These are phyloP conservation scores for Scorias spongiosa DNA, from an alignment of 2,329 filamentous ascomycete species.

Conservation along the genomic window DNA sequence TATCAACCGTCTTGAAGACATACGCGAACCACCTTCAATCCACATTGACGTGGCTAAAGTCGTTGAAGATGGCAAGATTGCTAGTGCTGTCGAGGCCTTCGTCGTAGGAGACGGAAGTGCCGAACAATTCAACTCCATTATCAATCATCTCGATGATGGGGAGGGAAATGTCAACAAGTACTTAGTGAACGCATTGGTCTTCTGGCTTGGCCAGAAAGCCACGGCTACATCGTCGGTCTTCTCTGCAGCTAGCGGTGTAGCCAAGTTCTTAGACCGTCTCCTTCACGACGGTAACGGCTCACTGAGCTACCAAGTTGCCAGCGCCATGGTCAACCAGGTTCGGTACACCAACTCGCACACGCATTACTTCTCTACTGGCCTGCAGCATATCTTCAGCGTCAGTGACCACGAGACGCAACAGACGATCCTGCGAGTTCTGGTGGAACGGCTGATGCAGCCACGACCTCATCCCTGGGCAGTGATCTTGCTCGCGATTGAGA, in stretches of 20 bases:
- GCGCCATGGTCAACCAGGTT: slow-evolving; percentile 78
- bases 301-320: slow-evolving; percentile 69
- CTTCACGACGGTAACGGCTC: slow-evolving; percentile 61
- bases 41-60: slow-evolving; percentile 45
- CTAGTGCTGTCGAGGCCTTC: slow-evolving; percentile 36
- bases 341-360: slow-evolving; percentile 82
- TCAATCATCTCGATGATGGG: slow-evolving; percentile 52
- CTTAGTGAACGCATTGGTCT: slow-evolving; percentile 67
- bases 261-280: slow-evolving; percentile 59
- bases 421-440: slow-evolving; percentile 73
- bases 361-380: slow-evolving; percentile 76
- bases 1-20: slow-evolving; percentile 61
- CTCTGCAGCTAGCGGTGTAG: slow-evolving; percentile 48
- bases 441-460: slow-evolving; percentile 76
- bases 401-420: slow-evolving; percentile 64
- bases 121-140: slow-evolving; percentile 62
- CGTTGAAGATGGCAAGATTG: slow-evolving; percentile 36
- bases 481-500: slow-evolving; percentile 72
- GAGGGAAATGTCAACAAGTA: slow-evolving; percentile 27
- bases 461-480: slow-evolving; percentile 95
- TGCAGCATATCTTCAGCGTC: slow-evolving; percentile 65
- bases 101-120: slow-evolving; percentile 36
- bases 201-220: slow-evolving; percentile 64
- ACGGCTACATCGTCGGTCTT: slow-evolving; percentile 49
- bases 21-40: slow-evolving; percentile 50